Conservation (phyloP, 441 rosid species). For the Iberis amara region DNA sequence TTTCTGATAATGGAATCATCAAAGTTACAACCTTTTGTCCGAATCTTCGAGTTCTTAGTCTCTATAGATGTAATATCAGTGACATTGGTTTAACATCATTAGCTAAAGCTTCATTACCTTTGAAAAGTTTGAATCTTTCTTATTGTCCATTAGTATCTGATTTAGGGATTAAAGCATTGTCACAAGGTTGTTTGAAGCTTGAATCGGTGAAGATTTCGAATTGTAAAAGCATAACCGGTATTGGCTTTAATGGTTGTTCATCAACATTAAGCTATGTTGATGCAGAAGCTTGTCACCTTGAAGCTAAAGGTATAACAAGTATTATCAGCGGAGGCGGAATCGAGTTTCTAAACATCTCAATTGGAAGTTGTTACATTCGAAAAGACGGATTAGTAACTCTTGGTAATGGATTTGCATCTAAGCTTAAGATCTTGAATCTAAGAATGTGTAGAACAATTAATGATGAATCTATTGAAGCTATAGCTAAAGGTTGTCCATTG, state of each 20-base stretch:
- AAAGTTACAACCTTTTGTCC: constrained; percentile 51
- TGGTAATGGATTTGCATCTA: constrained; percentile 51
- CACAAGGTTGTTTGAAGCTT: constrained; percentile 49
- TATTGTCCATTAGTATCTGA: constrained; percentile 55
- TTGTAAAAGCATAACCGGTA: constrained; percentile 48
- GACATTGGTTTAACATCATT: constrained; percentile 54
- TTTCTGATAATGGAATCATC: constrained; percentile 57
- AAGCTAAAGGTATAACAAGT: constrained; percentile 46
- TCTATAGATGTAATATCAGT: constrained; percentile 55
- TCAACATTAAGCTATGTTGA: constrained; percentile 47
- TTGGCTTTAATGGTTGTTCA: constrained; percentile 62
- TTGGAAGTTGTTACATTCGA: constrained; percentile 24
- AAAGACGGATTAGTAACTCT: constrained; percentile 42
- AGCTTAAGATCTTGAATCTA: constrained; percentile 58
- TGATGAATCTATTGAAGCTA: constrained; percentile 52
- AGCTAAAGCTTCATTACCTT: constrained; percentile 39
- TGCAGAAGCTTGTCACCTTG: constrained; percentile 56
- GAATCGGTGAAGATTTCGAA: constrained; percentile 50
- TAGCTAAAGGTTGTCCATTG: constrained; percentile 64
- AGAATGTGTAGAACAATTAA: constrained; percentile 59
- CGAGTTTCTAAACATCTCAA: constrained; percentile 49
- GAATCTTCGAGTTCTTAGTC: constrained; percentile 45
- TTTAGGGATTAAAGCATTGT: constrained; percentile 45
- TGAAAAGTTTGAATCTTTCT: constrained; percentile 54
- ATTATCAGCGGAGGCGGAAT: constrained; percentile 77